phyloP scores from a whole-genome alignment of 1,284 basidiomycete species.

The Ganoderma lucidum region DNA sequence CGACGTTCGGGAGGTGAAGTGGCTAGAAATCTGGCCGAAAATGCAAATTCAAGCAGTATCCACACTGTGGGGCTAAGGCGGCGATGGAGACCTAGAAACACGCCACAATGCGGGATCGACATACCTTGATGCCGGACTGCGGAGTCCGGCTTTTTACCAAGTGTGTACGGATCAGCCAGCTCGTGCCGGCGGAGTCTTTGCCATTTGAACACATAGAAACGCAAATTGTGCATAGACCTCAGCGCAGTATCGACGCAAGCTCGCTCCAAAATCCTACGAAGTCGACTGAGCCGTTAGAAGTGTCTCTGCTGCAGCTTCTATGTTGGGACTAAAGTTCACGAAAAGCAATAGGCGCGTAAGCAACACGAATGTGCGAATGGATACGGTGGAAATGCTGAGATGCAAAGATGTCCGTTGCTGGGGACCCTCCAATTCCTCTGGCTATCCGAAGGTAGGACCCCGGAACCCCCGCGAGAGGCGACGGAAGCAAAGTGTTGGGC shows the following conservation, averaged over 20 bases:
- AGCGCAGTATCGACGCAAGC: not conserved
- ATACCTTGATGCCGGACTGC: not conserved
- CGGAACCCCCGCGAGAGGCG: not conserved
- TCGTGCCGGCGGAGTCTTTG: not conserved
- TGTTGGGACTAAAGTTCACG: slow-evolving; percentile 62
- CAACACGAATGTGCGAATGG: not conserved
- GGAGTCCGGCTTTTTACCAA: not conserved
- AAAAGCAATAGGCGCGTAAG: slow-evolving; percentile 9
- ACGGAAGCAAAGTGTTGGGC: slow-evolving; percentile 1
- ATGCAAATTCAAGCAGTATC: not conserved
- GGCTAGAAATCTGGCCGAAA: not conserved
- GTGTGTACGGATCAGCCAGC: not conserved
- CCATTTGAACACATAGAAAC: not conserved
- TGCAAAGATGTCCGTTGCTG: not conserved
- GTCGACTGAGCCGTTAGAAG: slow-evolving; percentile 51
- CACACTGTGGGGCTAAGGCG: not conserved
- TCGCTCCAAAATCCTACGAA: slow-evolving; percentile 16
- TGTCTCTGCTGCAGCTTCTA: slow-evolving; percentile 85
- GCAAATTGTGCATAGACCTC: not conserved
- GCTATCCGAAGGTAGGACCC: not conserved
- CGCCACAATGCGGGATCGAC: not conserved
- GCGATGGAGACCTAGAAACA: not conserved
- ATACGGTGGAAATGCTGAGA: not conserved
- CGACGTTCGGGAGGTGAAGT: not conserved
- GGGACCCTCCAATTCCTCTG: slow-evolving; percentile 1